A percentile compares a stretch with the other conserved stretches of the same genome.
phyloP scores from a whole-genome alignment of 2,329 filamentous ascomycete species.

The Aspergillus sp. region DNA sequence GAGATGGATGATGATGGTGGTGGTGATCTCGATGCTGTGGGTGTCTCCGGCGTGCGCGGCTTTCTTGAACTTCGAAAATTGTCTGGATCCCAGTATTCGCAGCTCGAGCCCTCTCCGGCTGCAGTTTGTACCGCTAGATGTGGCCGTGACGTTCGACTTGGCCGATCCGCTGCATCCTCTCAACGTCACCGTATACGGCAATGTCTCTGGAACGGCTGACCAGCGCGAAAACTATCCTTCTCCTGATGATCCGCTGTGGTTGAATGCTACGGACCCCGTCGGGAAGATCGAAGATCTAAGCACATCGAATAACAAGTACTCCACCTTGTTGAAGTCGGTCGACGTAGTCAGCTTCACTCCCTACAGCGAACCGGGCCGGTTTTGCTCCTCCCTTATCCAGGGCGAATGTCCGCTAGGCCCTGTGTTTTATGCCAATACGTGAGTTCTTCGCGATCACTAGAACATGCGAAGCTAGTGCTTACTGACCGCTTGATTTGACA shows the following conservation, averaged over 20 bases:
- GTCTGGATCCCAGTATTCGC: conserved; percentile 55
- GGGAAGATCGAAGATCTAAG: conserved; percentile 71
- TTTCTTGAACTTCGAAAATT: conserved; percentile 74
- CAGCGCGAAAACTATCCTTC: conserved; percentile 49
- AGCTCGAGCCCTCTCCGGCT: conserved; percentile 54
- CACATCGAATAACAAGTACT: conserved; percentile 51
- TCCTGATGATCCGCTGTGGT: conserved; percentile 53
- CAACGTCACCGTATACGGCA: conserved; percentile 76
- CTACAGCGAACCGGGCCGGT: conserved; percentile 49
- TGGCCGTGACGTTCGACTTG: conserved; percentile 66
- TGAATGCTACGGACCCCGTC: conserved; percentile 49
- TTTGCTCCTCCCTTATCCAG: conserved; percentile 57
- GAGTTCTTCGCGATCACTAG: conserved; percentile 14
- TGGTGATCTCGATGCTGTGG: conserved; percentile 15
- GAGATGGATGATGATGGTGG: conserved; percentile 10
- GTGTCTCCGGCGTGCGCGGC: conserved; percentile 51
- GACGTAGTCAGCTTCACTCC: conserved; percentile 71
- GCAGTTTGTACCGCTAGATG: conserved; percentile 69
- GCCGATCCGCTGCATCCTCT: conserved; percentile 55
- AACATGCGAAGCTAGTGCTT: no score
- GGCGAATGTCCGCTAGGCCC: conserved; percentile 67
- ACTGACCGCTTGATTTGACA: conserved; percentile 3
- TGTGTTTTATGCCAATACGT: conserved; percentile 54
- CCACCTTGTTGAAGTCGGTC: conserved; percentile 64
- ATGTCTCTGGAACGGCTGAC: conserved; percentile 67